Evolutionary conservation across 2,329 filamentous ascomycete species (phyloP).

Genomic region (Aureobasidium leucospermi): DNA sequence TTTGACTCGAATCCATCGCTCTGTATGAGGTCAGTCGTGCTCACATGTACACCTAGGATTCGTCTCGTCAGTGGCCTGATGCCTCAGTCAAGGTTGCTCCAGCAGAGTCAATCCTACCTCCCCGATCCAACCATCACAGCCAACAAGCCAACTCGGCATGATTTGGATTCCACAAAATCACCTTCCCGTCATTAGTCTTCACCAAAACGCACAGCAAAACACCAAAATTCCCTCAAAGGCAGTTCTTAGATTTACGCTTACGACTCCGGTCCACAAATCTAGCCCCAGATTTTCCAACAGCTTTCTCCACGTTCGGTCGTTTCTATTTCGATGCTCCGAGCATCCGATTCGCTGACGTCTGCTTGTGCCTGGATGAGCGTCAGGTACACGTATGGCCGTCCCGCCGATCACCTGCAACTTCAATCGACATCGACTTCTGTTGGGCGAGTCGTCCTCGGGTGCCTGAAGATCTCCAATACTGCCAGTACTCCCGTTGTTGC

Average conservation of each 20-base stretch:
- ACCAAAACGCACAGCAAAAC: background rate
- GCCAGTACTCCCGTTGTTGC: background rate
- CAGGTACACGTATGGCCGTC: slow-evolving; percentile 11
- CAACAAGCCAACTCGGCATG: background rate
- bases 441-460: background rate
- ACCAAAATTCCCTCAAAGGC: background rate
- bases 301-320: slow-evolving; percentile 11
- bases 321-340: background rate
- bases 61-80: background rate
- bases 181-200: background rate
- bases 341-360: slow-evolving; percentile 4
- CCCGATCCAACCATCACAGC: background rate
- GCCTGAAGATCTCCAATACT: background rate
- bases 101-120: background rate
- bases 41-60: background rate
- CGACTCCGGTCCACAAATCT: background rate
- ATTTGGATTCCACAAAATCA: background rate
- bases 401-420: background rate
- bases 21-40: slow-evolving; percentile 9
- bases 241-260: background rate
- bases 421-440: background rate
- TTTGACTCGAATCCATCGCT: background rate
- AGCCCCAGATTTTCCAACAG: slow-evolving; percentile 11
- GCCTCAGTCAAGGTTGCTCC: background rate
- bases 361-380: slow-evolving; percentile 3